Conservation (phyloP, 2,329 filamentous ascomycete species). For the Polytolypa hystricis region DNA sequence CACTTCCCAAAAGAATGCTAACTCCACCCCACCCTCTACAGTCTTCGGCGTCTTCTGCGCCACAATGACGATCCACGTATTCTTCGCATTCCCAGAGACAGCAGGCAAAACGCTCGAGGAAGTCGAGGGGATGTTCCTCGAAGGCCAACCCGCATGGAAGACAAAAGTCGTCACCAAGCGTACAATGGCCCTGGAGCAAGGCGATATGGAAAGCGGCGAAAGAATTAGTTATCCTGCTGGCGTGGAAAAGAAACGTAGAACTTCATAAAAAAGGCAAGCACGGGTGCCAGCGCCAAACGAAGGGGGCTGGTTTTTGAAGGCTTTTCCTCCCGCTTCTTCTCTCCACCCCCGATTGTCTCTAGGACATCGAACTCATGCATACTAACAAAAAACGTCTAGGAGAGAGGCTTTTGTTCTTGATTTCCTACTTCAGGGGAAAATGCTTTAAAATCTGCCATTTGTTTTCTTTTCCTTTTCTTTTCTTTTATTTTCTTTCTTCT, state of each 20-base stretch:
- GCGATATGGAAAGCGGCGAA: no score
- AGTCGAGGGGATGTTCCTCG: constrained; percentile 53
- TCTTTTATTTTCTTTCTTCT: neutral
- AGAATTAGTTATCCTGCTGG: no score
- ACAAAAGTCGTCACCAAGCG: constrained; percentile 3
- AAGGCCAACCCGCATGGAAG: constrained; percentile 3
- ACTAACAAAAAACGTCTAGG: no score
- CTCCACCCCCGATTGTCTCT: no score
- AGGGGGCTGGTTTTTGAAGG: no score
- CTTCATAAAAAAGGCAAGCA: no score
- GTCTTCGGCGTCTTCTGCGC: constrained; percentile 60
- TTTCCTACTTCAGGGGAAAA: no score
- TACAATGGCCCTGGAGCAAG: constrained; percentile 1
- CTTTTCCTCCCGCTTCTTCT: no score
- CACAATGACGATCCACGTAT: constrained; percentile 52
- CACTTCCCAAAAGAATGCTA: neutral
- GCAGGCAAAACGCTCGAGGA: constrained; percentile 59
- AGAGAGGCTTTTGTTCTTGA: no score
- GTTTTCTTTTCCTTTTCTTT: neutral
- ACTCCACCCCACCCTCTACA: neutral
- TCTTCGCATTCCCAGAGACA: constrained; percentile 51
- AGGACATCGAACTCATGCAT: no score
- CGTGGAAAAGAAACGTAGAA: no score
- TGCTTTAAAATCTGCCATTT: neutral
- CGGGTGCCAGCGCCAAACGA: no score